A percentile compares a stretch with the other conserved stretches of the same genome.
phyloP scores from a whole-genome alignment of 2,329 filamentous ascomycete genomes.

The Penicillium sp. region DNA sequence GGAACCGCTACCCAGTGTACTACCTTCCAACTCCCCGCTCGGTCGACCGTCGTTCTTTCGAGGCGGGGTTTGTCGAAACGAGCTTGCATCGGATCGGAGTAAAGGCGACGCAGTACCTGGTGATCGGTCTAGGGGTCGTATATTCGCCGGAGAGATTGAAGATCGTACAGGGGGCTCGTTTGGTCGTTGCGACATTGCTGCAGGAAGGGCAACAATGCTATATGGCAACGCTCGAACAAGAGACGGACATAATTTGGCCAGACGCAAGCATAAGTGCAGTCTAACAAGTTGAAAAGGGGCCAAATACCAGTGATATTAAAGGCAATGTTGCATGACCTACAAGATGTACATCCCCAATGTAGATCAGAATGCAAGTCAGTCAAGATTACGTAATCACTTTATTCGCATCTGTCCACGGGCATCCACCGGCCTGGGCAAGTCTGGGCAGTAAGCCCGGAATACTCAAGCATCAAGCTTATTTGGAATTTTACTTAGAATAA shows the following conservation, averaged over 20 bases:
- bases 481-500: background rate
- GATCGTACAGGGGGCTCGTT: conserved; percentile 15
- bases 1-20: conserved; percentile 37
- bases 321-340: conserved; percentile 1
- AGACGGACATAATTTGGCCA: conserved; percentile 20
- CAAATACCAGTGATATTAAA: background rate
- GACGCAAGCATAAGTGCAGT: conserved; percentile 21
- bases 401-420: background rate
- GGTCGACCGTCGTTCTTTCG: conserved; percentile 30
- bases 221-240: conserved; percentile 21
- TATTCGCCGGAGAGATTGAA: conserved; percentile 18
- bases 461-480: background rate
- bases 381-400: conserved; percentile 8
- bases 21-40: conserved; percentile 38
- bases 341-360: conserved; percentile 8
- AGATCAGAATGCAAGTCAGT: conserved; percentile 16
- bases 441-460: background rate
- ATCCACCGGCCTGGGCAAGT: background rate
- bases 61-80: conserved; percentile 15
- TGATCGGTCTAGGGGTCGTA: conserved; percentile 2
- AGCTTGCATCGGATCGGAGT: conserved; percentile 17
- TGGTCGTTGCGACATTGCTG: conserved; percentile 24
- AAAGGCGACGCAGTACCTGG: conserved; percentile 1
- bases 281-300: background rate
- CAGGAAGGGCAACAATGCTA: conserved; percentile 17